These are phyloP conservation scores for Cryptomeria japonica DNA, from an alignment of 75 land plant species.

Conservation along the genomic window DNA sequence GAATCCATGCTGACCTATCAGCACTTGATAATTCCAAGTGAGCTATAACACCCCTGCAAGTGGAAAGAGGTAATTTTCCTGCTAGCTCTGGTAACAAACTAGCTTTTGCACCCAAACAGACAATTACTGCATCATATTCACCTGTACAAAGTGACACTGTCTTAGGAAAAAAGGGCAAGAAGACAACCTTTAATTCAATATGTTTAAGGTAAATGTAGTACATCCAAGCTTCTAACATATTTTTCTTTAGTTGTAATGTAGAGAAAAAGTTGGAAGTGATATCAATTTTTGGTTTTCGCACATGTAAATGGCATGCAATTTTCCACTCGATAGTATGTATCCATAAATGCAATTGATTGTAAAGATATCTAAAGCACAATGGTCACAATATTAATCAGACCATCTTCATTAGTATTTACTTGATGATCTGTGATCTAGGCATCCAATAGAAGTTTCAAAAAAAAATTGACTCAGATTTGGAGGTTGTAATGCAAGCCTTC, in stretches of 20 bases:
- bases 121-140: constrained; percentile 77
- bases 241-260: not conserved
- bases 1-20: constrained; percentile 36
- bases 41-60: constrained; percentile 86
- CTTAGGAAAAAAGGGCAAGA: too few species aligned
- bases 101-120: constrained; percentile 88
- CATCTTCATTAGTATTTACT: not conserved
- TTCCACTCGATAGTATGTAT: not conserved
- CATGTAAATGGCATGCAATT: not conserved
- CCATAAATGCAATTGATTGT: not conserved
- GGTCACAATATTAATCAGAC: not conserved
- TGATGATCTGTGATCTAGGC: not conserved
- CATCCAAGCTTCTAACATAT: not conserved
- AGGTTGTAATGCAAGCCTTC: not conserved
- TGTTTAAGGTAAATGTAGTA: not conserved
- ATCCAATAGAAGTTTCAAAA: not conserved
- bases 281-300: not conserved
- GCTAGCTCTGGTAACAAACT: constrained; percentile 70
- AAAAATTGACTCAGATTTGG: not conserved
- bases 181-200: not conserved
- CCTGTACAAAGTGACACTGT: constrained; percentile 31
- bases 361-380: not conserved
- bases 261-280: not conserved
- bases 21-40: constrained; percentile 52
- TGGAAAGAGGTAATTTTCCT: constrained; percentile 81